Evolutionary conservation across 495 filamentous ascomycete species (phyloP).

Genomic region (Melanomma pulvis-pyrius): DNA sequence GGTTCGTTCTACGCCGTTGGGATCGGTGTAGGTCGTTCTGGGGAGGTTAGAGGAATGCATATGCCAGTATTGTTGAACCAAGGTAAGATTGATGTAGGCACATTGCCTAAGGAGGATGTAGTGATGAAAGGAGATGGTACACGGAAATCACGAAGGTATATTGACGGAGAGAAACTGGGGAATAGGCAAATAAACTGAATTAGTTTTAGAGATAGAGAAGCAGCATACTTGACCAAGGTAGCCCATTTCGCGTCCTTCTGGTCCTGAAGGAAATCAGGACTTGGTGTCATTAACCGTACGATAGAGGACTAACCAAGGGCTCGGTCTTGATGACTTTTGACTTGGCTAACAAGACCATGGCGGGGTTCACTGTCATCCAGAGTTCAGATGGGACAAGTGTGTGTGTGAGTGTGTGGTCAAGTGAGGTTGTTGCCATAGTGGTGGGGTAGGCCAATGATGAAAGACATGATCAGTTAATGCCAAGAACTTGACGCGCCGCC

Average conservation of each 20-base stretch:
- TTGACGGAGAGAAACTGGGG: no score
- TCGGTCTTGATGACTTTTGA: constrained; percentile 39
- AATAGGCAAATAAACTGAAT: no score
- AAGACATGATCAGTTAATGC: not conserved
- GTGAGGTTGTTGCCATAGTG: not conserved
- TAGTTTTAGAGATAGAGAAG: not conserved
- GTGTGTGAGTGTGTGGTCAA: not conserved
- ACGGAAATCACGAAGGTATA: no score
- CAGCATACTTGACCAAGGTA: constrained; percentile 36
- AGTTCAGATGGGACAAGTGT: not conserved
- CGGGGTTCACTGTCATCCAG: no score
- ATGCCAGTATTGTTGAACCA: no score
- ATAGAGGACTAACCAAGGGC: constrained; percentile 37
- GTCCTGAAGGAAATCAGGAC: constrained; percentile 33
- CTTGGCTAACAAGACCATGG: constrained; percentile 12
- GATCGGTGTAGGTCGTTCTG: constrained; percentile 41
- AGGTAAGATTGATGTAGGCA: no score
- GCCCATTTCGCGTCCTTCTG: constrained; percentile 40
- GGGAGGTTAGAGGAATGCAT: constrained; percentile 1
- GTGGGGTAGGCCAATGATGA: constrained; percentile 17
- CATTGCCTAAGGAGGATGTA: no score
- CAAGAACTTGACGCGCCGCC: constrained; percentile 4
- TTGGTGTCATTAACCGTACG: not conserved
- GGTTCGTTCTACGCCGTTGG: constrained; percentile 30
- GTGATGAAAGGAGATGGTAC: no score